These are phyloP conservation scores for Neurospora crassa DNA, from an alignment of 2,329 filamentous ascomycete genomes.

Conservation along the genomic window DNA sequence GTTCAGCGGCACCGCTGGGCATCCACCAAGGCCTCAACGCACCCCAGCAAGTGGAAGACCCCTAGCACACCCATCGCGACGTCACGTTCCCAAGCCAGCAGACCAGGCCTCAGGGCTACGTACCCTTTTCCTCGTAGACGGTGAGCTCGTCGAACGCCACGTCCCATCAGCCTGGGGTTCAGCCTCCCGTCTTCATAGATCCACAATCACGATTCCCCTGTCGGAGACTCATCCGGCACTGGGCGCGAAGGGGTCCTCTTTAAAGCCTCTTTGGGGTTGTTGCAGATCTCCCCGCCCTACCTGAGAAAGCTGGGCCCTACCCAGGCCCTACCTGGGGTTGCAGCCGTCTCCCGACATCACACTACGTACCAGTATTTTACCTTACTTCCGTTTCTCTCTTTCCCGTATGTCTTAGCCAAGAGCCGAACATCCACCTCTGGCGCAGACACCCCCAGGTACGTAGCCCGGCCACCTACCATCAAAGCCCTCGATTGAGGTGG, in stretches of 20 bases:
- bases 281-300: constrained; percentile 15
- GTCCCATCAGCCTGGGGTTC: constrained; percentile 11
- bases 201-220: constrained; percentile 8
- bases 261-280: constrained; percentile 9
- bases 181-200: constrained; percentile 14
- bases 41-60: neutral
- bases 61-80: neutral
- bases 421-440: constrained; percentile 2
- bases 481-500: constrained; percentile 14
- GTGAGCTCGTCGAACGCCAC: constrained; percentile 6
- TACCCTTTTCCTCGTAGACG: neutral
- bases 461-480: constrained; percentile 9
- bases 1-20: constrained; percentile 1
- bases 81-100: neutral
- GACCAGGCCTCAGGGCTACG: neutral
- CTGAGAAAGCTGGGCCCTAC: neutral
- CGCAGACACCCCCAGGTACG: constrained; percentile 12
- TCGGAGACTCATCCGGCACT: constrained; percentile 14
- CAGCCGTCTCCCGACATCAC: constrained; percentile 4
- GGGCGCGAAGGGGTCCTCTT: constrained; percentile 10
- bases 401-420: constrained; percentile 17
- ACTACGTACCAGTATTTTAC: neutral
- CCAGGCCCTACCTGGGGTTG: constrained; percentile 1
- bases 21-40: neutral
- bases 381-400: constrained; percentile 3